Base-by-base conservation (phyloP, 176 grass and related monocot species). In the Panicum miliaceum region DNA sequence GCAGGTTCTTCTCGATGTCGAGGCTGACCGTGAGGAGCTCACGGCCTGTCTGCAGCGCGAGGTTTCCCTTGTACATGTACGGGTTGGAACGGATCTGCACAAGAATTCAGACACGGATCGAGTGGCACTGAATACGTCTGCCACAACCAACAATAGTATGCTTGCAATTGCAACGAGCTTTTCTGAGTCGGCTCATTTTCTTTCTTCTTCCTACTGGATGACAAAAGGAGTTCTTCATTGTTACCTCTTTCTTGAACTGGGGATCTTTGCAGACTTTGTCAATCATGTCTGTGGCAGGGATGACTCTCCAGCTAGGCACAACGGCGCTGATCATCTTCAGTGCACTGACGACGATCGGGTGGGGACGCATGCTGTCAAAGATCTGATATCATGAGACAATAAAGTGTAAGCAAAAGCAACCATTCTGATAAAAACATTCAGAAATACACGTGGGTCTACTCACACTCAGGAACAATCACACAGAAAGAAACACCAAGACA, bases 1-100 rank as follows among this genome's bases (percentile, higher is more conserved):
- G 66, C 35, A 97, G 72, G 65, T 89, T 97, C 50, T 84, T 86
- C 81, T 97, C 94, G 23, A 82, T 88, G 37, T 93, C 84, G 23
- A 85, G 67, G 84, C 84, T 83, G 12, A 57, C 89, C 8, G 23
- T 54, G 38, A 97, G 89, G 58, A 97, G 84, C 45, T 97, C 86
- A n/a, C 42, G 15, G 29, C 73, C 89, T 16, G 89, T 97, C 54
- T 93, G 86, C 57, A 88, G 42, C 15, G 86, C 81, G 8, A 88
- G 62, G 12, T 89, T 97, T 12, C 88, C 91, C 65, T 62, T 93
- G 82, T 90, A 93, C 34, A 68, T 68, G 77, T 93, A 97, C 12
- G 65, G 91, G 68, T 91, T 91, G 8, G 86, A 88, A 29, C 86
- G 86, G 14, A 94, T 64, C 91, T 97, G 27, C 1, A 36, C 0